Conservation (phyloP, 2,329 filamentous ascomycete species). For the Penicillium sp. region DNA sequence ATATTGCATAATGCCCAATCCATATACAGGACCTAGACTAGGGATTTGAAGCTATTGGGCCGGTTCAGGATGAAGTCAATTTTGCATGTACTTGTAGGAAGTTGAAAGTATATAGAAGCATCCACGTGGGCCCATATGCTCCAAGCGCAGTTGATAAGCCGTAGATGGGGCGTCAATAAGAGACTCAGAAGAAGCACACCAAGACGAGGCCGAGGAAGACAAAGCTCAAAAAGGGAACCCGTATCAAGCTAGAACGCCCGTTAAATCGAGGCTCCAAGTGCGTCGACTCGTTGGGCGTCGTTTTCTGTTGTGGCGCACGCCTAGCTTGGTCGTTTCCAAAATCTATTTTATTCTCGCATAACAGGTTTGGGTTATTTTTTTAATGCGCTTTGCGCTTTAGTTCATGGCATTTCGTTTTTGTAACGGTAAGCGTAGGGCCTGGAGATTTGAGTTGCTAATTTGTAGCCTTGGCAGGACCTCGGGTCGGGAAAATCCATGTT, state of each 20-base stretch:
- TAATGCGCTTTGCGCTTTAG: background rate
- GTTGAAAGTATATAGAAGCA: background rate
- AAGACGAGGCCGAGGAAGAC: background rate
- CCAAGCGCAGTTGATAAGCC: background rate
- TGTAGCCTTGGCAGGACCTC: background rate
- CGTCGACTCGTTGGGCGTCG: background rate
- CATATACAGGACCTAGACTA: too few species aligned
- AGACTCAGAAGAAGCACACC: background rate
- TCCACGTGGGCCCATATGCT: background rate
- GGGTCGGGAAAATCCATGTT: background rate
- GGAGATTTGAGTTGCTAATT: background rate
- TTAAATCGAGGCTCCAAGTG: background rate
- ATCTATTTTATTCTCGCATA: background rate
- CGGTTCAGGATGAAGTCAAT: too few species aligned
- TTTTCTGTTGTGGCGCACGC: background rate
- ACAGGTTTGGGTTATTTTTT: background rate
- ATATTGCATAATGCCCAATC: too few species aligned
- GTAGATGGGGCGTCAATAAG: background rate
- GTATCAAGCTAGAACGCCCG: background rate
- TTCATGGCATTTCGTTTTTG: background rate
- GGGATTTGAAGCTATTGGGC: too few species aligned
- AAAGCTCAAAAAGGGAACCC: background rate
- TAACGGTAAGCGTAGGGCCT: background rate
- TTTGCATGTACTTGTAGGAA: background rate
- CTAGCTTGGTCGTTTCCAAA: background rate